These are phyloP conservation scores for Globisporangium heterothallicum DNA, from an alignment of 352 stramenopile species.

Conservation along the genomic window DNA sequence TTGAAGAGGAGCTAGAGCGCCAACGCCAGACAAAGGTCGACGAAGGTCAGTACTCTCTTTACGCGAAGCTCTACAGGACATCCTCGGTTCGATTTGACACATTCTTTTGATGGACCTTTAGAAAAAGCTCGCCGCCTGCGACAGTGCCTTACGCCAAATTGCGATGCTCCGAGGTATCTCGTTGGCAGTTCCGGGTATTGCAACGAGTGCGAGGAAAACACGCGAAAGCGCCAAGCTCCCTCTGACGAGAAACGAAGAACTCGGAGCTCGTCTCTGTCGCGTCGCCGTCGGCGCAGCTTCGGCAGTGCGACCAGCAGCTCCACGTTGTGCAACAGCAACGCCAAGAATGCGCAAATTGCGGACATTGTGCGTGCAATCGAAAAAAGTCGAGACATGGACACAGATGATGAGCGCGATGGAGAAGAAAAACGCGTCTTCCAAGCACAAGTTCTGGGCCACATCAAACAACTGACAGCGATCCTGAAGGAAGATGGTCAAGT, in stretches of 20 bases:
- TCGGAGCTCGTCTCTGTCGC: conserved; percentile 8
- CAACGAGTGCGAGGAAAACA: conserved; percentile 48
- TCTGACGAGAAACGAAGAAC: not conserved
- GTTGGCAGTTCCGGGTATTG: conserved; percentile 59
- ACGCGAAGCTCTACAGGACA: not conserved
- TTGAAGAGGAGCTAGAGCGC: conserved; percentile 41
- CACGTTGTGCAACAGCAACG: conserved; percentile 26
- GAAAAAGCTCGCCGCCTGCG: conserved; percentile 39
- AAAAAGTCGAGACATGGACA: conserved; percentile 5
- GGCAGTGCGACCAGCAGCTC: conserved; percentile 22
- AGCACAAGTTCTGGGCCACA: conserved; percentile 27
- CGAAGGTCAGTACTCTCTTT: conserved; percentile 20
- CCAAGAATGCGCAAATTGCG: conserved; percentile 38
- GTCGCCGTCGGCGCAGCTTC: conserved; percentile 46
- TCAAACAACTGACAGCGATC: conserved; percentile 46
- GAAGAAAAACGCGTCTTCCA: conserved; percentile 11
- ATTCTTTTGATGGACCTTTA: conserved; percentile 9
- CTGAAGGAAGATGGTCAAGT: conserved; percentile 40
- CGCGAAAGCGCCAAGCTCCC: not conserved
- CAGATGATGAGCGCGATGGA: conserved; percentile 8
- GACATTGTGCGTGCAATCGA: conserved; percentile 33
- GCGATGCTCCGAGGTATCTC: conserved; percentile 60
- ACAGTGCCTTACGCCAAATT: conserved; percentile 62
- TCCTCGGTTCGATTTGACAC: conserved; percentile 6
- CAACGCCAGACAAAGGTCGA: conserved; percentile 29